Conservation (phyloP, 2,329 filamentous ascomycete genomes). For the Colletotrichum destructivum region DNA sequence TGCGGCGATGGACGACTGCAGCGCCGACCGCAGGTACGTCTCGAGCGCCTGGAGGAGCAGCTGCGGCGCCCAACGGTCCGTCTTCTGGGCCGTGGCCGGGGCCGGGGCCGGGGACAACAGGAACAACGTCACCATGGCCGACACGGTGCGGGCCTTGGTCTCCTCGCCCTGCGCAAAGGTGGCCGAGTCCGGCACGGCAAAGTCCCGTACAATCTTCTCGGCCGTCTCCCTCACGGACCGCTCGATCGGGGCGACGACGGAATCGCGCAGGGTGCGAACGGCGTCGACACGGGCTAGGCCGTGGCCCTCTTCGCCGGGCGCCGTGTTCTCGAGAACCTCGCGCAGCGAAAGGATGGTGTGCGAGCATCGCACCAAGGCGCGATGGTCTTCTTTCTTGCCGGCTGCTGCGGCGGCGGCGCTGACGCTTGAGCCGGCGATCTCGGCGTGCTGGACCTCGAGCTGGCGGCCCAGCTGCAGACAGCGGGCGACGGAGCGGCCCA, state of each 20-base stretch:
- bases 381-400: slow-evolving; percentile 77
- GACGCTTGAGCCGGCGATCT: slow-evolving; percentile 66
- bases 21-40: slow-evolving; percentile 83
- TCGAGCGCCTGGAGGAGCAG: slow-evolving; percentile 84
- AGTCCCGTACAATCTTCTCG: slow-evolving; percentile 86
- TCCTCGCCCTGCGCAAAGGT: slow-evolving; percentile 80
- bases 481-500: slow-evolving; percentile 83
- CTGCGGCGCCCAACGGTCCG: slow-evolving; percentile 74
- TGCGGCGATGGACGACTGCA: slow-evolving; percentile 83
- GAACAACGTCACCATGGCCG: slow-evolving; percentile 83
- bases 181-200: slow-evolving; percentile 75
- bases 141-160: slow-evolving; percentile 79
- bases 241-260: slow-evolving; percentile 81
- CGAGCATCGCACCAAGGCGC: slow-evolving; percentile 85
- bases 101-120: slow-evolving; percentile 80
- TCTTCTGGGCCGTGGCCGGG: slow-evolving; percentile 55
- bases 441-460: slow-evolving; percentile 87
- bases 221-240: slow-evolving; percentile 79
- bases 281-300: slow-evolving; percentile 82
- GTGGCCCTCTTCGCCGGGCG: slow-evolving; percentile 80
- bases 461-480: slow-evolving; percentile 88
- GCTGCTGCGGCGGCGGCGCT: slow-evolving; percentile 50
- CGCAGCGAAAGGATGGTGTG: slow-evolving; percentile 84
- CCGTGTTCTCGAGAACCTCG: slow-evolving; percentile 78
- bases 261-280: slow-evolving; percentile 78